Evolutionary conservation across 306 rosid species (phyloP), one percentile per base, ranked within the genome.

Genomic region (Delonix regia): DNA sequence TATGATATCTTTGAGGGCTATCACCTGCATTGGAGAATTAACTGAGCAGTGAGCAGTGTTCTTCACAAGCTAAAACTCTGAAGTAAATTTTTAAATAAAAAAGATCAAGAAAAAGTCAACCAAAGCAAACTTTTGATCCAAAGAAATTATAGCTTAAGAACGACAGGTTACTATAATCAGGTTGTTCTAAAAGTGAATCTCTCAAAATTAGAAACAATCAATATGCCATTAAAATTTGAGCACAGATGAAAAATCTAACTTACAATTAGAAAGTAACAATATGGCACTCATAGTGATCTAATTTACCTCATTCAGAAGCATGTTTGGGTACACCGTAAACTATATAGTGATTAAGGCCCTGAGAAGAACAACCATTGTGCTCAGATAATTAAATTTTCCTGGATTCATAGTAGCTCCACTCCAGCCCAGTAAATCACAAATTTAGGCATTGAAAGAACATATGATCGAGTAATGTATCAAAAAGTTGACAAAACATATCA

Each of bases 1-100:
- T 72, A 94, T 87, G 53, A 94, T 89, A 78, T 94, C 99, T 85
- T 89, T 92, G 24, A 94, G 82, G 86, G 80, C 79, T 79, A 92
- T 78, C 71, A 94, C 91, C 99, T 94, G 95, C 84, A 83, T 83
- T 22, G 59, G 34, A 77, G 55, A 71, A 69, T 57, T 14, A 81
- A 51, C 45, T 5, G 6, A 51, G 78, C 60, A 82, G 70, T 69
- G 65, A 84, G 79, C 73, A 33, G 33, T 38, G 67, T 47, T 69
- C 18, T 30, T 30, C 30, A 18, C 70, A 53, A 73, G 73, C 15
- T 59, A 18, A 21, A 21, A 45, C 59, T 64, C 25, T 3, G 2
- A 19, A 55, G 28, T 11, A 41, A 19, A 68, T 53, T 39, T 19
- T 47, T 27, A 22, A 44, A 65, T 38, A 34, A 51, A 66, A 66